Base-by-base conservation (phyloP, 1,139 yeast genomes). In the Yamadazyma diospyri region DNA sequence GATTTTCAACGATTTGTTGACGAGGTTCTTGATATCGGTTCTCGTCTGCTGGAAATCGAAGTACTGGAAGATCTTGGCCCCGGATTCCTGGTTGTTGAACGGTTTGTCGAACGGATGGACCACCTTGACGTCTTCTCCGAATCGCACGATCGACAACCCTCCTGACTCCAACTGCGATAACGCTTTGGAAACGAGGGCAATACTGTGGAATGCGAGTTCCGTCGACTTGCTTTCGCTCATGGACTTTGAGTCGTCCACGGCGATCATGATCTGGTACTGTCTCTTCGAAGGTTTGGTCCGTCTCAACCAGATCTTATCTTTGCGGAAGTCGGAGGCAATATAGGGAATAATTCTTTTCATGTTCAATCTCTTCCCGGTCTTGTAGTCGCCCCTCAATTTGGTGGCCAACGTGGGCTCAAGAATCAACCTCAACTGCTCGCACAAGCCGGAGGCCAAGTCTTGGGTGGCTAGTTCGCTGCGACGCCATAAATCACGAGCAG, bases 311-410 rank as follows among this genome's bases (percentile, higher is more conserved):
- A 94, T 94, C 68, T 94, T 94, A 59, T 94, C 99, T 59, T 92
- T 92, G 52, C 95, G 81, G 76, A 88, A 94, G 52, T 89, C 96
- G 30, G 95, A 85, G 1, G 99, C 98, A 66, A 94, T 92, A 60
- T 92, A 94, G 10, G 98, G 96, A 51, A 94, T 92, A 47, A 94
- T 94, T 46, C 97, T 72, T 69, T 89, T 92, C 97, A 94, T 89
- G 59, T 94, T 94, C 51, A 94, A 73, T 45, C 98, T 72, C 59
- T 94, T 94, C 57, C 99, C 99, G 2, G 97, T 89, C 60, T 89
- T 88, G 61, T 87, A 94, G 57, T 94, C 98, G 49, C 99, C 99
- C 43, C 78, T 79, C 38, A 94, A 69, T 56, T 92, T 92, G 3
- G 98, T 92, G 10, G 97, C 95, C 42, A 86, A 67, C 0, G 98